Evolutionary conservation across 2,329 filamentous ascomycete genomes (phyloP), one percentile per base, ranked within the genome.

Genomic region (Bimuria novae-zelandiae): DNA sequence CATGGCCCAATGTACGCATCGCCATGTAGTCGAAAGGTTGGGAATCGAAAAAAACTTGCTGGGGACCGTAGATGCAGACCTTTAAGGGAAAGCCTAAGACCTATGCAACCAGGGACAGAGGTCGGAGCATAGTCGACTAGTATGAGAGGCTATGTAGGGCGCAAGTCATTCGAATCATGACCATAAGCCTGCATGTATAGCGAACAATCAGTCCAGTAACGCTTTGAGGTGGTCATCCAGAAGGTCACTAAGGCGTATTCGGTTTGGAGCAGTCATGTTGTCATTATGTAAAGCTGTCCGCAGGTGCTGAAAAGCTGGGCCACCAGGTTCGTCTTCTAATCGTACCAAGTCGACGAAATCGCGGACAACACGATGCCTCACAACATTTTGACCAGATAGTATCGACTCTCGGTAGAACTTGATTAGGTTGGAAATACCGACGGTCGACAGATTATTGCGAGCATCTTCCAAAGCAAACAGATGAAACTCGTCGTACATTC

Each of bases 401-500:
- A 87, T 75, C 59, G 80, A 78, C 63, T 80, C 77, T 66, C 81
- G 80, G 70, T 89, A 89, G 71, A 86, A 90, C 41, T 82, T 81
- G 62, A 89, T 76, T 50, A 91, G 77, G 68, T 82, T 82, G 53
- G 79, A 79, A 67, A 89, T 76, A 43, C 88, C 88, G 58, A 76
- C 76, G 54, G 77, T 76, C 54, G 79, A 79, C 64, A 76, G 75
- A 64, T 77, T 77, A 57, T 80, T 72, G 52, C 74, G 71, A 50
- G 81, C 78, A 73, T 92, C 89, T 67, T 87, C 84, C 56, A 87
- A 75, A 50, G 89, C 88, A 69, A 83, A 80, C 64, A 78, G 77
- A 59, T 84, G 84, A 76, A 92, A 91, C 71, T 92, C 88, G 68
- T 84, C 78, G 76, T 92, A 92, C 84, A 92, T 89, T 68, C 78